These are phyloP conservation scores for Pichia sorboxylosa DNA, from an alignment of 1,139 yeast species.

Conservation along the genomic window DNA sequence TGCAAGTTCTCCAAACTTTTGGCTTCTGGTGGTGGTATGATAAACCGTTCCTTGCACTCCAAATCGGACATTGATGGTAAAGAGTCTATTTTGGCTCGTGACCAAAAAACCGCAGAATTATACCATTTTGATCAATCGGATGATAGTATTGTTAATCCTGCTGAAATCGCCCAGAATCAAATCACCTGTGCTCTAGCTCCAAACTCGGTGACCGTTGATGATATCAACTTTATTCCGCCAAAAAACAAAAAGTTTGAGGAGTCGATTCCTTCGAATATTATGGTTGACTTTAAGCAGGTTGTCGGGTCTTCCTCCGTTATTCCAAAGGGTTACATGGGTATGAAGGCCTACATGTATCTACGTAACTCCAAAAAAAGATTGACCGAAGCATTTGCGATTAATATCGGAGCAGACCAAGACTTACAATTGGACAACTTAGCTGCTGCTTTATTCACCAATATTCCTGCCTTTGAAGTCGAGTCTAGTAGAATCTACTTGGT, in stretches of 20 bases:
- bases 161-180: slow-evolving; percentile 59
- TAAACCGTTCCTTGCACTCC: slow-evolving; percentile 24
- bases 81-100: slow-evolving; percentile 59
- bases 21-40: slow-evolving; percentile 28
- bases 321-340: slow-evolving; percentile 60
- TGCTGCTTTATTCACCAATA: slow-evolving; percentile 69
- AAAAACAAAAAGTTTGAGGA: slow-evolving; percentile 36
- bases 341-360: slow-evolving; percentile 63
- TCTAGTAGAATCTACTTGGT: slow-evolving; percentile 55
- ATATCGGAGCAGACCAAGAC: slow-evolving; percentile 49
- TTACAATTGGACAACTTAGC: slow-evolving; percentile 55
- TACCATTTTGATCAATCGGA: slow-evolving; percentile 29
- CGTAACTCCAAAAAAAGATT: slow-evolving; percentile 54
- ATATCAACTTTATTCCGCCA: slow-evolving; percentile 33
- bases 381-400: slow-evolving; percentile 73
- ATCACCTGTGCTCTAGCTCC: slow-evolving; percentile 63
- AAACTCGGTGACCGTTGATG: slow-evolving; percentile 45
- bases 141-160: slow-evolving; percentile 27
- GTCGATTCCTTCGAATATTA: slow-evolving; percentile 59
- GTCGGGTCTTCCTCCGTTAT: slow-evolving; percentile 48
- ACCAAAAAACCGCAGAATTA: slow-evolving; percentile 50
- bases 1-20: slow-evolving; percentile 60
- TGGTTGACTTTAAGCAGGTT: slow-evolving; percentile 71
- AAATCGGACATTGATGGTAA: slow-evolving; percentile 58
- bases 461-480: slow-evolving; percentile 61